Evolutionary conservation across 805 yeast genomes (phyloP).

Genomic region (Saturnispora silvae): DNA sequence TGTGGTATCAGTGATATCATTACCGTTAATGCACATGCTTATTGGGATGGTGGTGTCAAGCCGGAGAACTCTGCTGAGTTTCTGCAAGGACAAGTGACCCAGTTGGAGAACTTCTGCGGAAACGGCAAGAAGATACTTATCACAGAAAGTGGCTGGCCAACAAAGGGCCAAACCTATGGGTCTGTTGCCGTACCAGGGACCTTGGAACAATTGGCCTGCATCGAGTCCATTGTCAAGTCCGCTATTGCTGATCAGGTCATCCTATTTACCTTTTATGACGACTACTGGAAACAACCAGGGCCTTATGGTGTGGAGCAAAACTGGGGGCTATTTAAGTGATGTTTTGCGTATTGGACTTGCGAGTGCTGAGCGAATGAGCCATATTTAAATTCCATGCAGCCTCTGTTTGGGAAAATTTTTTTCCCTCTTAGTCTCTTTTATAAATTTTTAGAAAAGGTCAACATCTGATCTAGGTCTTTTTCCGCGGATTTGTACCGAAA

Average conservation of each 20-base stretch:
- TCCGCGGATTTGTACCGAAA: too few relatives aligned
- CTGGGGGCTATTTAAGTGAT: constrained; percentile 51
- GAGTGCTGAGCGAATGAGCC: background rate
- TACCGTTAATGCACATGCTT: constrained; percentile 61
- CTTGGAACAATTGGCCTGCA: constrained; percentile 41
- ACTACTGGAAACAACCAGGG: constrained; percentile 52
- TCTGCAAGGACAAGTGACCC: constrained; percentile 36
- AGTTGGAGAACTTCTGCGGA: constrained; percentile 37
- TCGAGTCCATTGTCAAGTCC: constrained; percentile 35
- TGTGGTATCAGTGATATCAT: constrained; percentile 51
- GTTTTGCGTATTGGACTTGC: too few relatives aligned
- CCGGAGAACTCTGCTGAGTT: constrained; percentile 46
- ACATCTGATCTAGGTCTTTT: too few relatives aligned
- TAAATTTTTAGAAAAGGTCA: too few relatives aligned
- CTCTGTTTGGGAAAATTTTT: too few relatives aligned
- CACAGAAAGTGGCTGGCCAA: constrained; percentile 67
- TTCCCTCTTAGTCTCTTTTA: too few relatives aligned
- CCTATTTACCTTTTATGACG: constrained; percentile 53
- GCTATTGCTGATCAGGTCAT: constrained; percentile 42
- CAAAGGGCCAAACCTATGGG: constrained; percentile 44
- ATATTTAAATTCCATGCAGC: too few relatives aligned
- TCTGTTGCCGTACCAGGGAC: constrained; percentile 41
- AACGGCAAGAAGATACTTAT: constrained; percentile 37
- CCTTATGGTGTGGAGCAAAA: constrained; percentile 47
- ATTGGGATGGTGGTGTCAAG: constrained; percentile 44